A percentile compares a stretch with the other conserved stretches of the same genome.
These are phyloP conservation scores for Silene conica DNA, from an alignment of 148 eudicot genomes.

Conservation along the genomic window DNA sequence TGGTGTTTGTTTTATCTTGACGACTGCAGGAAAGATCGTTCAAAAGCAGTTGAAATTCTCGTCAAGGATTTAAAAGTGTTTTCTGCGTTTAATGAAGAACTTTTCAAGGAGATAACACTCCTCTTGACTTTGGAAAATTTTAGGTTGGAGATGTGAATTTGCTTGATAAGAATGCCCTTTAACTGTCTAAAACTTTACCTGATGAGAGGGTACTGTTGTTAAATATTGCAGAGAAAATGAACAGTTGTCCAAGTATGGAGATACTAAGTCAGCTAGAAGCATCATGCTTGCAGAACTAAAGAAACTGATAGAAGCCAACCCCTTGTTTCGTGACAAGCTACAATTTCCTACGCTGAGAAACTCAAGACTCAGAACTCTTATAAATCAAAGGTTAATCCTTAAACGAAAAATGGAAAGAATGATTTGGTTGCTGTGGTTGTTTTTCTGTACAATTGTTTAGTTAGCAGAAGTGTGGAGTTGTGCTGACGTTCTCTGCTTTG, in stretches of 20 bases:
- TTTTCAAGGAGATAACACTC: constrained; percentile 73
- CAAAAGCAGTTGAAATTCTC: constrained; percentile 76
- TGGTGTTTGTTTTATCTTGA: constrained; percentile 8
- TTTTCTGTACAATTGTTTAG: background rate
- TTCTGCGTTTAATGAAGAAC: constrained; percentile 74
- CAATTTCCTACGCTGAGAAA: constrained; percentile 67
- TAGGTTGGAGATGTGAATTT: constrained; percentile 37
- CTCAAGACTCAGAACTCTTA: constrained; percentile 73
- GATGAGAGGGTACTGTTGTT: background rate
- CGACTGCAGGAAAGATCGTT: constrained; percentile 50
- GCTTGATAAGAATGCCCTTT: background rate
- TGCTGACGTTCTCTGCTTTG: constrained; percentile 15
- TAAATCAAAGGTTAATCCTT: constrained; percentile 66
- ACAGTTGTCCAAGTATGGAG: constrained; percentile 84
- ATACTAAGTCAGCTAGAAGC: constrained; percentile 83
- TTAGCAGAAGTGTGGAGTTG: background rate
- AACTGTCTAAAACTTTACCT: background rate
- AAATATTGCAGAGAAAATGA: constrained; percentile 64
- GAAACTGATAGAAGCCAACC: constrained; percentile 88
- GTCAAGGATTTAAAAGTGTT: constrained; percentile 86
- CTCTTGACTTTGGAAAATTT: constrained; percentile 73
- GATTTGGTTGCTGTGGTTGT: background rate
- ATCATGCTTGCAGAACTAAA: constrained; percentile 78
- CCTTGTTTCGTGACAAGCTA: constrained; percentile 81
- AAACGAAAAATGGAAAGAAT: background rate